These are phyloP conservation scores for Aphanomyces astaci DNA, from an alignment of 352 stramenopile genomes.

Conservation along the genomic window DNA sequence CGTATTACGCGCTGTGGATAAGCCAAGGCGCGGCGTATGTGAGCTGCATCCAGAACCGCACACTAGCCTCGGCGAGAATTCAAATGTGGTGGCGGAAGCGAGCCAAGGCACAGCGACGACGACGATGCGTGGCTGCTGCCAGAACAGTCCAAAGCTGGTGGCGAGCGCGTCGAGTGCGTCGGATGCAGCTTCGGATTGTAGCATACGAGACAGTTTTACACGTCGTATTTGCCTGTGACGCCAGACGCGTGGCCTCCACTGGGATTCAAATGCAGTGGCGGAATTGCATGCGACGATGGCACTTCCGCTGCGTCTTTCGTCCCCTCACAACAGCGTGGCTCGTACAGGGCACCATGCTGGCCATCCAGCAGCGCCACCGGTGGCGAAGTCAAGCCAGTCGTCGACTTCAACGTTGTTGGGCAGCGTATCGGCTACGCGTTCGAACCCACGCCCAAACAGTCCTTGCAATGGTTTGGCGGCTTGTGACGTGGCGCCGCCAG, in stretches of 20 bases:
- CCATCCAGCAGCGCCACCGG: neutral
- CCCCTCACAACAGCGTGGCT: neutral
- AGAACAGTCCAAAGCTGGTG: too few relatives aligned
- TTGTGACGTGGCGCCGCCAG: neutral
- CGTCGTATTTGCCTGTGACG: neutral
- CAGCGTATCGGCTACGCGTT: neutral
- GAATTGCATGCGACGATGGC: neutral
- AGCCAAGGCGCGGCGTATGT: neutral
- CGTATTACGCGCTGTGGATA: slow-evolving; percentile 1
- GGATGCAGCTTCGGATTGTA: neutral
- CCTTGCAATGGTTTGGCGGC: neutral
- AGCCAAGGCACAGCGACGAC: neutral
- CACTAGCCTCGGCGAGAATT: too few relatives aligned
- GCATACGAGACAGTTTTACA: neutral
- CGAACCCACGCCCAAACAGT: neutral
- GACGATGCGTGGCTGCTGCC: neutral
- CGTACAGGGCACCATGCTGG: neutral
- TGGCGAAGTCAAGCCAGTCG: neutral
- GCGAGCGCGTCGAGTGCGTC: too few relatives aligned
- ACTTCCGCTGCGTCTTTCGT: neutral
- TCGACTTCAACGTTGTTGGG: neutral
- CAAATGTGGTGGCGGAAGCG: neutral
- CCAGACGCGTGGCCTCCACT: neutral
- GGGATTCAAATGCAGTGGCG: neutral
- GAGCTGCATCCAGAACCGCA: slow-evolving; percentile 7